phyloP scores from a whole-genome alignment of 129 eudicot genomes.

The Pseudognaphalium luteoalbum region DNA sequence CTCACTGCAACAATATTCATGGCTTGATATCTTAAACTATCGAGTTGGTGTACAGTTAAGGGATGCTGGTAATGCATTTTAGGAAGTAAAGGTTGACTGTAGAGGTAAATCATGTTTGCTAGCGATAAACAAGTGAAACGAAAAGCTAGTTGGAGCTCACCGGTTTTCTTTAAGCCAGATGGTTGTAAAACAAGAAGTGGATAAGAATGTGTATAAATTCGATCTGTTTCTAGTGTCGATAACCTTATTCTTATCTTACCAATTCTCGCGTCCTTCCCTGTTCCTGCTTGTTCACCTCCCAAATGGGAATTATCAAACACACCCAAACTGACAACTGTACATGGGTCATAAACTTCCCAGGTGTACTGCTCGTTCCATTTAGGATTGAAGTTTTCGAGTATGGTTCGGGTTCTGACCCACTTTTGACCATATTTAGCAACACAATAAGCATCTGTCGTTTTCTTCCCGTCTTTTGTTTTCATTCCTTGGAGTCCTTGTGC shows the following conservation, averaged over 20 bases:
- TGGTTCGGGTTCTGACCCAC: constrained; percentile 97
- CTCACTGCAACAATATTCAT: constrained; percentile 57
- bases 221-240: constrained; percentile 80
- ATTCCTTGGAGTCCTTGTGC: constrained; percentile 84
- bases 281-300: constrained; percentile 49
- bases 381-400: constrained; percentile 66
- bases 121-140: constrained; percentile 85
- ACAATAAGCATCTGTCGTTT: constrained; percentile 81
- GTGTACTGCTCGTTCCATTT: constrained; percentile 98
- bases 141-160: constrained; percentile 86
- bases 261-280: constrained; percentile 66
- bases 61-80: constrained; percentile 93
- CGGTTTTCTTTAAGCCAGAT: constrained; percentile 83
- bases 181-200: constrained; percentile 87
- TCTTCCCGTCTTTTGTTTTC: constrained; percentile 73
- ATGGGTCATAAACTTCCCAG: constrained; percentile 95
- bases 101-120: constrained; percentile 74
- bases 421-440: constrained; percentile 93
- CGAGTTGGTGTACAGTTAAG: constrained; percentile 67
- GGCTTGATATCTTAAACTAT: constrained; percentile 73
- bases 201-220: constrained; percentile 79
- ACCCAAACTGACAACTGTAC: constrained; percentile 85
- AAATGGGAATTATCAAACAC: constrained; percentile 85
- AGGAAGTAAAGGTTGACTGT: constrained; percentile 76
- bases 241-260: constrained; percentile 89